Percentiles rank a stretch among this genome's conserved stretches.
Conservation (phyloP, 1,284 basidiomycete species). For the Ceratobasidium sp. region DNA sequence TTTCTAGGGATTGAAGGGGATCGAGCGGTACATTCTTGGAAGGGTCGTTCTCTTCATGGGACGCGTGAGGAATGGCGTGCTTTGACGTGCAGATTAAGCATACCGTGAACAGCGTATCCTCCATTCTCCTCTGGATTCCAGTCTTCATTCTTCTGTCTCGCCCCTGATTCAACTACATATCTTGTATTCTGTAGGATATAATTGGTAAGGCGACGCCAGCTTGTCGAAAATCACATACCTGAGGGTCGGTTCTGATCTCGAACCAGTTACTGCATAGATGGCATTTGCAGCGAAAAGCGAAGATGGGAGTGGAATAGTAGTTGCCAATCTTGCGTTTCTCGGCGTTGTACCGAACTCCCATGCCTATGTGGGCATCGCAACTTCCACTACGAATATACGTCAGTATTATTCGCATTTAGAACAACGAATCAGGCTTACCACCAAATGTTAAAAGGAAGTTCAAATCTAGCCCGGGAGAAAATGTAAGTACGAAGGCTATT, state of each 20-base stretch:
- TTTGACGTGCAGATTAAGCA: constrained; percentile 50
- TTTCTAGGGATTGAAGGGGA: constrained; percentile 90
- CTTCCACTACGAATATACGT: constrained; percentile 68
- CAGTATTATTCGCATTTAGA: not conserved
- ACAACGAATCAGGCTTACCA: constrained; percentile 70
- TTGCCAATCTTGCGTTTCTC: constrained; percentile 97
- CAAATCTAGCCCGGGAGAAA: constrained; percentile 66
- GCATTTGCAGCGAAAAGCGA: constrained; percentile 96
- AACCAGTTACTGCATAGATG: constrained; percentile 95
- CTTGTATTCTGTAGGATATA: constrained; percentile 79
- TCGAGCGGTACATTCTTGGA: constrained; percentile 73
- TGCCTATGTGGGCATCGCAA: constrained; percentile 95
- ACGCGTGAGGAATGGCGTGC: constrained; percentile 4
- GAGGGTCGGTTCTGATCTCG: constrained; percentile 97
- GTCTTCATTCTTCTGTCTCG: constrained; percentile 90
- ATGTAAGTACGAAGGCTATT: constrained; percentile 46
- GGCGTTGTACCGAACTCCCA: constrained; percentile 98
- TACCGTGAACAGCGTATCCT: constrained; percentile 89
- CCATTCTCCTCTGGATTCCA: constrained; percentile 98
- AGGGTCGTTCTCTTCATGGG: constrained; percentile 74
- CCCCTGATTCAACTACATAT: constrained; percentile 93
- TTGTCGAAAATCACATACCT: constrained; percentile 66
- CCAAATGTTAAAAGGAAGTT: constrained; percentile 98
- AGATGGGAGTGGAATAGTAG: constrained; percentile 96
- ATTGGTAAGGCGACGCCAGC: not conserved